Conservation (phyloP, 148 eudicot species). For the Limonium bicolor region DNA sequence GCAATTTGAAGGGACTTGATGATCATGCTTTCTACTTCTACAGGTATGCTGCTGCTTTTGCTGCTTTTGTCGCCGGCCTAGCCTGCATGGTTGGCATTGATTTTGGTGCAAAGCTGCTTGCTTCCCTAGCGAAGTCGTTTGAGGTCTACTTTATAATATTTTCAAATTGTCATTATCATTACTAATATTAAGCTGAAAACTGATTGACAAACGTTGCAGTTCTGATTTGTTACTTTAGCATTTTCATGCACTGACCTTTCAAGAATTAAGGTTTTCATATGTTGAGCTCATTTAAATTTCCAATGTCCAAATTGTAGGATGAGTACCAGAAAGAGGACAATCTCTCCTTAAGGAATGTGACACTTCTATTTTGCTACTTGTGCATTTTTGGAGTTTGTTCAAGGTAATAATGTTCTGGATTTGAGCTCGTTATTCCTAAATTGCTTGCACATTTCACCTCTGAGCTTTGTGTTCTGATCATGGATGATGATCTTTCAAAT, state of each 20-base stretch:
- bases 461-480: too few species aligned
- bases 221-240: not conserved
- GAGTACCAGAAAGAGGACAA: constrained; percentile 83
- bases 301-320: constrained; percentile 18
- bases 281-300: not conserved
- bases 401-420: too few species aligned
- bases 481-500: too few species aligned
- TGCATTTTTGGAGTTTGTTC: constrained; percentile 86
- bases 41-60: constrained; percentile 89
- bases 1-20: too few species aligned
- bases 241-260: not conserved
- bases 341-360: constrained; percentile 74
- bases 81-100: constrained; percentile 82
- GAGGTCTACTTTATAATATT: constrained; percentile 32
- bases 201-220: not conserved
- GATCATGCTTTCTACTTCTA: constrained; percentile 10
- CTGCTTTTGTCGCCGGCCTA: constrained; percentile 92
- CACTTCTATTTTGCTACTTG: constrained; percentile 77
- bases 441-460: too few species aligned
- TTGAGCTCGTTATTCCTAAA: too few species aligned
- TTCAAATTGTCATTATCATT: not conserved
- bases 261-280: not conserved
- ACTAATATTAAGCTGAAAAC: not conserved
- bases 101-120: constrained; percentile 83
- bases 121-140: constrained; percentile 66